Evolutionary conservation across 2,329 filamentous ascomycete species (phyloP), one percentile per base, ranked within the genome.

Genomic region (Aspergillus pseudoglaucus): DNA sequence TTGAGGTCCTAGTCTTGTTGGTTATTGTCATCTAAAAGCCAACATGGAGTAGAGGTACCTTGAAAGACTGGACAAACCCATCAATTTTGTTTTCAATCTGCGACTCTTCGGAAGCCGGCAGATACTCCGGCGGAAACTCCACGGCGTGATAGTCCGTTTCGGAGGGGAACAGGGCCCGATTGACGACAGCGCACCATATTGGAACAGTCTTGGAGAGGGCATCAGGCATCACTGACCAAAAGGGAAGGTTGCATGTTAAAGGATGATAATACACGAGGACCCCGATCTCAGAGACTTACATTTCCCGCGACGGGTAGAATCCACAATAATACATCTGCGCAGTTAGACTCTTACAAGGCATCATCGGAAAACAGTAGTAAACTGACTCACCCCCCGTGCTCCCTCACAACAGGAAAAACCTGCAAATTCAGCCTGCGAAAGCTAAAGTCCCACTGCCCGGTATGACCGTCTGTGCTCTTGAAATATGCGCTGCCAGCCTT

Each of bases 401-500:
- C 61, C 51, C 79, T 82, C 47, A 91, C 77, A 37, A 90, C 60
- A 30, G 83, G 77, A 44, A 96, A 66, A 14, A 97, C 64, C 54
- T 95, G 87, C 59, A 95, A 64, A 64, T 98, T 98, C 60, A 97
- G 70, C 54, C 93, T 77, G 53, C 93, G 75, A 18, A 85, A 79
- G 68, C 88, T 95, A 63, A 97, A 95, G 52, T 84, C 81, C 93
- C 93, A 98, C 61, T 94, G 84, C 7, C 88, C 84, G 45, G 84
- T 83, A 66, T 98, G 93, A 1, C 93, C 93, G 70, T 98, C 93
- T 2, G 93, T 98, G 69, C 88, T 95, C 76, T 98, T 98, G 72
- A 97, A 98, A 70, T 97, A 98, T 27, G 86, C 88, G 55, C 87
- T 90, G 27, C 81, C 87, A 1, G 64, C 70, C 68, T 91, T 93